These are phyloP conservation scores for Calonectria montana DNA, from an alignment of 2,329 filamentous ascomycete species.

Conservation along the genomic window DNA sequence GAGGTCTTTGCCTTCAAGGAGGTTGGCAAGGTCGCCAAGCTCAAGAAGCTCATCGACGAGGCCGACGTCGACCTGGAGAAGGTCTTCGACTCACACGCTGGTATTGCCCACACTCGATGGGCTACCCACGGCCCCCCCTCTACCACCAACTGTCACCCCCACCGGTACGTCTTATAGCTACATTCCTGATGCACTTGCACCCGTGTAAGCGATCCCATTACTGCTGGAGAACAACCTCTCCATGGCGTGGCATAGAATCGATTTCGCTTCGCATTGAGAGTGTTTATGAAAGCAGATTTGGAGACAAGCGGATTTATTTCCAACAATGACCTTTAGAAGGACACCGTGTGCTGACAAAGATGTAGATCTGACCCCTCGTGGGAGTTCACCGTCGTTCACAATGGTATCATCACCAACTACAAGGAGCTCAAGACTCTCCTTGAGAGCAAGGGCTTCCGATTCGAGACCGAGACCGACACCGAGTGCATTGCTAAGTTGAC, in stretches of 20 bases:
- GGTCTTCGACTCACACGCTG: slow-evolving; percentile 97
- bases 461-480: slow-evolving; percentile 99
- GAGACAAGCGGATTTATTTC: neutral
- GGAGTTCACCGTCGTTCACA: slow-evolving; percentile 98
- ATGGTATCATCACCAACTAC: slow-evolving; percentile 99
- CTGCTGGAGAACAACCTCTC: neutral
- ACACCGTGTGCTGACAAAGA: slow-evolving; percentile 36
- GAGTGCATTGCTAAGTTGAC: slow-evolving; percentile 99
- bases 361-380: slow-evolving; percentile 89
- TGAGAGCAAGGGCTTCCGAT: slow-evolving; percentile 94
- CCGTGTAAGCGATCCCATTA: neutral
- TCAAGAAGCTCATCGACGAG: slow-evolving; percentile 91
- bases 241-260: too few species aligned
- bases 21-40: slow-evolving; percentile 97
- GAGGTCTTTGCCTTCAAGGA: slow-evolving; percentile 98
- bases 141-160: slow-evolving; percentile 96
- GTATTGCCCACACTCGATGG: slow-evolving; percentile 99
- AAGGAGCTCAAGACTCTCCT: slow-evolving; percentile 98
- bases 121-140: slow-evolving; percentile 97
- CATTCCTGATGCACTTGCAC: neutral
- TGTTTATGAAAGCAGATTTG: neutral
- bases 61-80: slow-evolving; percentile 87
- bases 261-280: neutral
- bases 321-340: neutral
- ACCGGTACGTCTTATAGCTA: slow-evolving; percentile 73